A percentile compares a stretch with the other conserved stretches of the same genome.
phyloP scores from a whole-genome alignment of 2,329 filamentous ascomycete genomes.

The Helicocarpus griseus region DNA sequence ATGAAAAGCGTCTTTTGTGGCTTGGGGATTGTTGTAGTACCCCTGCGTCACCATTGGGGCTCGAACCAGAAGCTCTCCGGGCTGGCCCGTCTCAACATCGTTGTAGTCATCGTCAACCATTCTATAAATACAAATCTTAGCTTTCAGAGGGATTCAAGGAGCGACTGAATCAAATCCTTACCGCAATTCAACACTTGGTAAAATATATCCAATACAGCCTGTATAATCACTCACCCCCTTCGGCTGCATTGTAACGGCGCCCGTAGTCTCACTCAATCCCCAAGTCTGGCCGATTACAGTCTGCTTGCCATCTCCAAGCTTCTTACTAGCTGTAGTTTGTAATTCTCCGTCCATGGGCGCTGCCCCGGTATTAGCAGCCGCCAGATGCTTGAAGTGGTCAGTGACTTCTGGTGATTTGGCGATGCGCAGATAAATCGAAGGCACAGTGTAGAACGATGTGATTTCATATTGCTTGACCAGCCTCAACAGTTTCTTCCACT shows the following conservation, averaged over 20 bases:
- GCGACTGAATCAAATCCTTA: neutral
- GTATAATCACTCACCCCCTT: neutral
- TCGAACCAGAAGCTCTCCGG: slow-evolving; percentile 3
- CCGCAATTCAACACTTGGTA: slow-evolving; percentile 1
- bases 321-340: neutral
- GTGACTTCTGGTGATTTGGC: slow-evolving; percentile 3
- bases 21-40: slow-evolving; percentile 4
- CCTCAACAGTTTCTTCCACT: slow-evolving; percentile 3
- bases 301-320: neutral
- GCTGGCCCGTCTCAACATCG: slow-evolving; percentile 1
- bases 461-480: slow-evolving; percentile 2
- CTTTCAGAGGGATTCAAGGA: neutral
- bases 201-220: slow-evolving; percentile 1
- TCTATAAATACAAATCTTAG: neutral
- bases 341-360: slow-evolving; percentile 1
- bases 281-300: neutral
- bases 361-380: neutral
- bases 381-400: neutral
- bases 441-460: slow-evolving; percentile 1
- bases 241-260: slow-evolving; percentile 1
- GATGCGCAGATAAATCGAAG: neutral
- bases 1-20: neutral
- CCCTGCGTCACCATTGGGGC: neutral
- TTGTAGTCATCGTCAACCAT: slow-evolving; percentile 4
- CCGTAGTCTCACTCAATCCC: slow-evolving; percentile 2